A percentile compares a stretch with the other conserved stretches of the same genome.
These are phyloP conservation scores for Xylaria sp. DNA, from an alignment of 2,329 filamentous ascomycete genomes.

Conservation along the genomic window DNA sequence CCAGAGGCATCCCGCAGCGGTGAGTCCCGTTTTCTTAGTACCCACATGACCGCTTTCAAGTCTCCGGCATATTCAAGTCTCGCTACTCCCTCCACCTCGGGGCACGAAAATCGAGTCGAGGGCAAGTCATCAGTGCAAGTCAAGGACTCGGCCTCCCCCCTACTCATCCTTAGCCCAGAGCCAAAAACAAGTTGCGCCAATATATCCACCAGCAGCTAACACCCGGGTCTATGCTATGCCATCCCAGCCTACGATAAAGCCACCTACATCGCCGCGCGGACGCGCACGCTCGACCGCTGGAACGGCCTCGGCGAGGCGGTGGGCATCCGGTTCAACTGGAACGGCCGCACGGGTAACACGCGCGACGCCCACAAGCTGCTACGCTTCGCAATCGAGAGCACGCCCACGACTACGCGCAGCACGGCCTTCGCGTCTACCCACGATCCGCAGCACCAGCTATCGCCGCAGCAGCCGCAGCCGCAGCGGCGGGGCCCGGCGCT, in stretches of 20 bases:
- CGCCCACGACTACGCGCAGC: constrained; percentile 32
- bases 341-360: constrained; percentile 48
- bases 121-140: no score
- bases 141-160: no score
- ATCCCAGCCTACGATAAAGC: constrained; percentile 41
- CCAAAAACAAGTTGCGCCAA: no score
- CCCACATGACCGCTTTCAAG: not conserved
- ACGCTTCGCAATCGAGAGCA: constrained; percentile 42
- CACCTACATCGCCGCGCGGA: constrained; percentile 39
- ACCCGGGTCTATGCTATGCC: not conserved
- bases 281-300: constrained; percentile 31
- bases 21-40: constrained; percentile 23
- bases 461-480: constrained; percentile 6
- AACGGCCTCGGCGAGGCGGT: constrained; percentile 37
- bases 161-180: no score
- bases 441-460: not conserved
- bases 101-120: no score
- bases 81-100: no score
- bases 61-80: not conserved
- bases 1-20: constrained; percentile 33
- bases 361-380: constrained; percentile 52
- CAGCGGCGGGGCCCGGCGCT: constrained; percentile 31
- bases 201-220: not conserved
- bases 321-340: constrained; percentile 45
- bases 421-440: constrained; percentile 16